These are phyloP conservation scores for Gillenia trifoliata DNA, from an alignment of 306 rosid species.

Conservation along the genomic window DNA sequence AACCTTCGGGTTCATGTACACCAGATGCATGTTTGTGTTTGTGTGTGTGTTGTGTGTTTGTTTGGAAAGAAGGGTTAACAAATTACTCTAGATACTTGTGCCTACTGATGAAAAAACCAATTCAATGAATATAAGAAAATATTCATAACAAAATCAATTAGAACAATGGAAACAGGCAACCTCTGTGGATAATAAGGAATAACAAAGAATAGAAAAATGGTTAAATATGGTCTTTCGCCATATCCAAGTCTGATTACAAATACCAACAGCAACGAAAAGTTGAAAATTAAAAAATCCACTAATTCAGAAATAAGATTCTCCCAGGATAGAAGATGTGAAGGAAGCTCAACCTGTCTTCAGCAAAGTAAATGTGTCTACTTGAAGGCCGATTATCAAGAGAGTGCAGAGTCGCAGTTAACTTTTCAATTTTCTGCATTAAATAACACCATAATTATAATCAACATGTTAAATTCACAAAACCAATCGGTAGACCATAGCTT, in stretches of 20 bases:
- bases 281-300: neutral
- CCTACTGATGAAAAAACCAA: neutral
- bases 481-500: constrained; percentile 3
- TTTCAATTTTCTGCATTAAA: constrained; percentile 65
- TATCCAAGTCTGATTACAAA: neutral
- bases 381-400: constrained; percentile 42
- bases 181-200: neutral
- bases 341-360: constrained; percentile 64
- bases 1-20: neutral
- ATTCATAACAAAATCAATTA: neutral
- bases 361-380: constrained; percentile 50
- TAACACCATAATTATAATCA: constrained; percentile 1
- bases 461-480: neutral
- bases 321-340: neutral
- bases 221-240: neutral
- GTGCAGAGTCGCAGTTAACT: constrained; percentile 61
- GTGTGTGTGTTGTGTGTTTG: neutral
- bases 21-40: neutral
- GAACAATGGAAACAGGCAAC: neutral
- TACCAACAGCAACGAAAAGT: neutral
- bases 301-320: neutral
- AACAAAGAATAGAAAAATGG: neutral
- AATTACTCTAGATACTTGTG: neutral
- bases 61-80: neutral
- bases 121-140: neutral